A percentile compares a stretch with the other conserved stretches of the same genome.
Conservation (phyloP, 2,329 filamentous ascomycete species). For the Emmonsiellopsis sp. region DNA sequence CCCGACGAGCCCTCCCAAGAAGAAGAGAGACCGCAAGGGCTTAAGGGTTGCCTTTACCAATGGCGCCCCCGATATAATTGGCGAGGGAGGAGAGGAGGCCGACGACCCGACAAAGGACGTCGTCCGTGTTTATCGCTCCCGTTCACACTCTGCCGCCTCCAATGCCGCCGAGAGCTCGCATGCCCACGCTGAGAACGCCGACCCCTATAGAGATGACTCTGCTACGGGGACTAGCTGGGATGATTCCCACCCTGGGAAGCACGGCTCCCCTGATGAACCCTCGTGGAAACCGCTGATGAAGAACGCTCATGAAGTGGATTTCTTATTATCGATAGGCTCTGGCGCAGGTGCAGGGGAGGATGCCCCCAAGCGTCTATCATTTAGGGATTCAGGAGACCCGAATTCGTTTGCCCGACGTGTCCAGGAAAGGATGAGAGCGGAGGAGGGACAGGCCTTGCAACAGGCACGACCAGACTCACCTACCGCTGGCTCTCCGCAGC, state of each 20-base stretch:
- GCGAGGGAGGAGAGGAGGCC: slow-evolving; percentile 82
- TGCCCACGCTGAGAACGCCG: slow-evolving; percentile 2
- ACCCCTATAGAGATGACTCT: neutral
- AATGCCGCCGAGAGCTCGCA: slow-evolving; percentile 1
- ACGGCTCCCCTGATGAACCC: slow-evolving; percentile 7
- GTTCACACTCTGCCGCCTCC: slow-evolving; percentile 11
- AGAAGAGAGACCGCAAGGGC: slow-evolving; percentile 49
- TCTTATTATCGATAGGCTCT: slow-evolving; percentile 24
- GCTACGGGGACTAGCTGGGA: neutral
- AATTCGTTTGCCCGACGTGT: slow-evolving; percentile 38
- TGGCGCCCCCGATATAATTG: slow-evolving; percentile 68
- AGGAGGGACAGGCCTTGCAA: slow-evolving; percentile 43
- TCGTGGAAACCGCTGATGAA: slow-evolving; percentile 23
- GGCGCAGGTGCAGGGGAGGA: slow-evolving; percentile 15
- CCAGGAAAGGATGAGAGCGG: slow-evolving; percentile 43
- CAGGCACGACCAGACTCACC: slow-evolving; percentile 1
- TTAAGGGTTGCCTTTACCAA: slow-evolving; percentile 66
- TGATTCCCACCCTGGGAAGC: neutral
- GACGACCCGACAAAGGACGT: slow-evolving; percentile 64
- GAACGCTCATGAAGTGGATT: slow-evolving; percentile 27
- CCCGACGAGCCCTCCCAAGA: slow-evolving; percentile 18
- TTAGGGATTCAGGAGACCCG: slow-evolving; percentile 29
- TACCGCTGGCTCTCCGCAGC: neutral
- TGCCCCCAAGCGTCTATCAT: slow-evolving; percentile 25
- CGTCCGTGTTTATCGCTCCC: slow-evolving; percentile 7